Percentiles rank a stretch among this genome's conserved stretches.
phyloP scores from a whole-genome alignment of 306 rosid genomes.

The Fragaria ananassa region DNA sequence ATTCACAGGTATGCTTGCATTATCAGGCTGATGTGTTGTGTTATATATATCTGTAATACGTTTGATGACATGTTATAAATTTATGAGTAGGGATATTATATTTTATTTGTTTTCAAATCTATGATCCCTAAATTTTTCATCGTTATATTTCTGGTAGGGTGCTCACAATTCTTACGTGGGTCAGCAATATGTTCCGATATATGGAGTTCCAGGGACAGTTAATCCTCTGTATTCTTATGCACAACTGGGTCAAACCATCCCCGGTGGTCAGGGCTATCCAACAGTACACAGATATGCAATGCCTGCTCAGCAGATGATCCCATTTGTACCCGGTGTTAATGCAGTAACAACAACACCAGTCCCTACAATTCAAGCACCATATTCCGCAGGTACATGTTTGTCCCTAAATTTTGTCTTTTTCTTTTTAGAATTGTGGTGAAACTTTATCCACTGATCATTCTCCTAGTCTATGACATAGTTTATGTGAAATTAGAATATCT shows the following conservation, averaged over 20 bases:
- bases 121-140: constrained; percentile 12
- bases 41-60: not conserved
- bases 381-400: constrained; percentile 61
- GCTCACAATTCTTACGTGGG: constrained; percentile 65
- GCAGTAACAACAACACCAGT: constrained; percentile 66
- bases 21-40: not conserved
- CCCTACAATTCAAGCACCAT: constrained; percentile 78
- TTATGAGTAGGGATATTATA: constrained; percentile 18
- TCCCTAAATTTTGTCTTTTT: constrained; percentile 6
- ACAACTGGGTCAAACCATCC: constrained; percentile 72
- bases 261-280: constrained; percentile 73
- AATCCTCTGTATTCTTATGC: constrained; percentile 75
- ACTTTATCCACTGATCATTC: not conserved
- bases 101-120: not conserved
- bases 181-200: constrained; percentile 83
- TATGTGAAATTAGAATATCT: not conserved
- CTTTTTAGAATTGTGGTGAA: not conserved
- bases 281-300: constrained; percentile 70
- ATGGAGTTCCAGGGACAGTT: constrained; percentile 77
- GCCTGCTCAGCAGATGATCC: constrained; percentile 79
- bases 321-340: constrained; percentile 70
- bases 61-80: constrained; percentile 2
- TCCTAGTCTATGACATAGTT: not conserved
- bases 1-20: constrained; percentile 57
- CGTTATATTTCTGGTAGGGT: constrained; percentile 40